Percentiles rank a stretch among this genome's conserved stretches.
Evolutionary conservation across 495 filamentous ascomycete genomes (phyloP).

Genomic region (Cenococcum geophilum): DNA sequence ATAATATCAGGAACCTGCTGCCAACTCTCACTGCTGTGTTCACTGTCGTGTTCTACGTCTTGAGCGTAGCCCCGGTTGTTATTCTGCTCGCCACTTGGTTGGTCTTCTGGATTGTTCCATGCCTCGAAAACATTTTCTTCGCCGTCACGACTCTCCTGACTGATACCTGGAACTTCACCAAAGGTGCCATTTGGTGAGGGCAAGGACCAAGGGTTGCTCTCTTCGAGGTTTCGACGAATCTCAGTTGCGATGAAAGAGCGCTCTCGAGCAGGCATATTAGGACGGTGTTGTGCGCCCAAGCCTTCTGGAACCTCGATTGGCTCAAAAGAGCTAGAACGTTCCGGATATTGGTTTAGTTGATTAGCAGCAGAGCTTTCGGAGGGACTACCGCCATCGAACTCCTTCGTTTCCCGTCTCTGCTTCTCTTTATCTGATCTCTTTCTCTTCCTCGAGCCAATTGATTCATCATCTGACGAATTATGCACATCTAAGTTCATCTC

Average conservation of each 20-base stretch:
- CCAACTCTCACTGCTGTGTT: constrained; percentile 30
- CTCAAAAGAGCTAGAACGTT: constrained; percentile 3
- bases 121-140: neutral
- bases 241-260: constrained; percentile 35
- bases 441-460: neutral
- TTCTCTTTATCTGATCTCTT: neutral
- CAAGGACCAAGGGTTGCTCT: constrained; percentile 20
- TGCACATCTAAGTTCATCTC: neutral
- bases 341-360: neutral
- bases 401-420: neutral
- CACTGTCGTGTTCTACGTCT: constrained; percentile 27
- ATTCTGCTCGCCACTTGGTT: neutral
- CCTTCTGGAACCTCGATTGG: neutral
- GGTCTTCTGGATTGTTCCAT: constrained; percentile 12
- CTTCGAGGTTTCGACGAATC: constrained; percentile 35
- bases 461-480: constrained; percentile 3
- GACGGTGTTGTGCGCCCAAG: constrained; percentile 19
- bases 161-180: neutral
- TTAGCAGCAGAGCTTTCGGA: neutral
- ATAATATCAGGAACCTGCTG: constrained; percentile 22
- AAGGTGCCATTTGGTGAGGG: neutral
- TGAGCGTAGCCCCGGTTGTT: neutral
- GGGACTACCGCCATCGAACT: neutral
- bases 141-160: neutral
- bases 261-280: constrained; percentile 34